Base-by-base conservation (phyloP, 768 basidiomycete genomes). In the Piloderma croceum region DNA sequence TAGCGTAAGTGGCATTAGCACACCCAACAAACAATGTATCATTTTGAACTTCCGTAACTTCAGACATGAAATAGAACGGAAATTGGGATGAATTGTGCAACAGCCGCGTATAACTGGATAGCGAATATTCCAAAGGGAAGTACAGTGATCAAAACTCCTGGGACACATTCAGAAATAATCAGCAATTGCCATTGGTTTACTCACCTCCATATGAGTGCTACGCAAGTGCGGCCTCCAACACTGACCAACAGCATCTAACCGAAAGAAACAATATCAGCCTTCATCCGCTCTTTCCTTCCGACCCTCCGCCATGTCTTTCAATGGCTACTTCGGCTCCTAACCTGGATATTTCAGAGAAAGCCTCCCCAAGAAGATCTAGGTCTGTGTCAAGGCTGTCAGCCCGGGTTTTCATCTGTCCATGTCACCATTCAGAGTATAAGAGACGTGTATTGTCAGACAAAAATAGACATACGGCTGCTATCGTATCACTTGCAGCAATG, bases 401-500 rank as follows among this genome's bases (percentile, higher is more conserved):
- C 10, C 87, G 76, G 5, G 76, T 73, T 60, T 90, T 93, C 82
- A 94, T 90, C 90, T 91, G 48, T 11, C 34, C n/a, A 38, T 32
- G 0, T 31, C 11, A 37, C 33, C 17, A 18, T 44, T 32, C 4
- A 38, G 22, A 45, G 36, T 32, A 24, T 21, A 22, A 13, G 24
- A 34, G 18, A 31, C 17, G 12, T 21, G 17, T 36, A 42, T 10
- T 5, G 34, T 19, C 7, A 31, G 12, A 22, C 34, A 3, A 17
- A 6, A 18, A 22, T 15, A 15, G 20, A 51, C 80, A 15, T 61
- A 91, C 90, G 5, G 83, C 79, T 44, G 82, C 79, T 48, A 96
- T 94, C 7, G 92, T 94, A 52, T 91, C 88, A 44, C 84, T 90
- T 3, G 92, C 92, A 1, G 89, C 88, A 37, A 96, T 92, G 15